phyloP scores from a whole-genome alignment of 768 basidiomycete genomes.

The Lactifluus echinatus region DNA sequence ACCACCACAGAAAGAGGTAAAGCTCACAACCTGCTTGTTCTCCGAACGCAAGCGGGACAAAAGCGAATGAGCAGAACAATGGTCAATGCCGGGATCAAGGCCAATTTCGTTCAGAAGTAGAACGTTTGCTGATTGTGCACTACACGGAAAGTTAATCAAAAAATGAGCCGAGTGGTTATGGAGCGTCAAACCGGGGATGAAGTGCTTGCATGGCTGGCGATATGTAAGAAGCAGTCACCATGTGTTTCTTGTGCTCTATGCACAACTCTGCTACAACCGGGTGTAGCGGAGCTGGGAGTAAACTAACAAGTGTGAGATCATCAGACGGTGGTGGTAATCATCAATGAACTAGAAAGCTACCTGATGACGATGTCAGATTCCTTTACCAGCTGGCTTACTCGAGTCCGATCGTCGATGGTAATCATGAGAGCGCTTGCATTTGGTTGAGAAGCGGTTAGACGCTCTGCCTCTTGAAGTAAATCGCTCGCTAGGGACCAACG shows the following conservation, averaged over 20 bases:
- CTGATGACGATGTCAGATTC: conserved; percentile 78
- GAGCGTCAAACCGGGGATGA: conserved; percentile 42
- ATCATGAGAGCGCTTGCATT: conserved; percentile 51
- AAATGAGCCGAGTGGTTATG: neutral
- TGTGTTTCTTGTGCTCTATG: conserved; percentile 57
- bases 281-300: conserved; percentile 75
- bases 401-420: conserved; percentile 45
- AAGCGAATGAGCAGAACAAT: conserved; percentile 74
- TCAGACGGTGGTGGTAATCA: neutral
- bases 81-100: conserved; percentile 84
- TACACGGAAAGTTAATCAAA: conserved; percentile 23
- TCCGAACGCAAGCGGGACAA: conserved; percentile 42
- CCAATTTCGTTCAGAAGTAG: conserved; percentile 86
- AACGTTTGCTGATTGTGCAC: conserved; percentile 54
- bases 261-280: conserved; percentile 62
- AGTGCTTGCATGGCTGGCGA: conserved; percentile 66
- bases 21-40: conserved; percentile 54
- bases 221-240: conserved; percentile 89
- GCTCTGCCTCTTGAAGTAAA: conserved; percentile 46
- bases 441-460: conserved; percentile 35
- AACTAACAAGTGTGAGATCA: conserved; percentile 34
- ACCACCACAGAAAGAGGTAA: conserved; percentile 90
- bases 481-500: conserved; percentile 54
- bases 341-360: conserved; percentile 30
- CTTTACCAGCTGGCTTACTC: conserved; percentile 44